Percentiles rank a stretch among this genome's conserved stretches.
These are phyloP conservation scores for Papiliotrema laurentii DNA, from an alignment of 1,284 basidiomycete species.

Conservation along the genomic window DNA sequence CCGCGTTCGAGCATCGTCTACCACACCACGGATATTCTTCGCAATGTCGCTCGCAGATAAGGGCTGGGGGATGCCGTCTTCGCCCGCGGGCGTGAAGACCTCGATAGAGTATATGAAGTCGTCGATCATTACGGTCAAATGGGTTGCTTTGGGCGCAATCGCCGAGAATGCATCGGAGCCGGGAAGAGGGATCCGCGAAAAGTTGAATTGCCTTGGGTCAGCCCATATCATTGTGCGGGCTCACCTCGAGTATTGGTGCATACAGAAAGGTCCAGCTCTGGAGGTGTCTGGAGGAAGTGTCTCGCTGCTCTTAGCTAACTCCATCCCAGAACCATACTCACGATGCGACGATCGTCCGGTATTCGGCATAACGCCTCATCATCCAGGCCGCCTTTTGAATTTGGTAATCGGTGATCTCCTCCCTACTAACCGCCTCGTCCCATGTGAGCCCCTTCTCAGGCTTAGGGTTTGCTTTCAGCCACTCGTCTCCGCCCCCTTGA, in stretches of 20 bases:
- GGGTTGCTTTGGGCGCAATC: constrained; percentile 55
- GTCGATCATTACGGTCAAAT: constrained; percentile 68
- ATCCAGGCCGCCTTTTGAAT: constrained; percentile 81
- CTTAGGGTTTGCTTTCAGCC: constrained; percentile 52
- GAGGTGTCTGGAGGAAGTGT: constrained; percentile 55
- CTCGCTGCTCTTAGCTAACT: constrained; percentile 43
- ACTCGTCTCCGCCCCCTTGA: constrained; percentile 36
- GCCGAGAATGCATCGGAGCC: constrained; percentile 61
- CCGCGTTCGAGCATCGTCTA: constrained; percentile 62
- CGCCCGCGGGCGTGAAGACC: constrained; percentile 54
- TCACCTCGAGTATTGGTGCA: constrained; percentile 56
- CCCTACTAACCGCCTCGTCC: constrained; percentile 37
- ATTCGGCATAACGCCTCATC: constrained; percentile 68
- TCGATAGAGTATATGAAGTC: constrained; percentile 79
- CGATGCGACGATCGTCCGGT: constrained; percentile 60
- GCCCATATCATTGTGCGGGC: constrained; percentile 14
- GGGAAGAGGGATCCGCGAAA: constrained; percentile 64
- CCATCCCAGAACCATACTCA: constrained; percentile 4
- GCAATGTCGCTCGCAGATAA: constrained; percentile 60
- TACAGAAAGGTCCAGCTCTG: constrained; percentile 55
- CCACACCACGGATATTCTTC: constrained; percentile 60
- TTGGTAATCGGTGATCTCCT: constrained; percentile 73
- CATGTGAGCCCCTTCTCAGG: constrained; percentile 39
- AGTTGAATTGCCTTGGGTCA: constrained; percentile 62
- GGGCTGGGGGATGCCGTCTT: constrained; percentile 34